These are phyloP conservation scores for Leavenworthia alabamica DNA, from an alignment of 345 rosid species.

Conservation along the genomic window DNA sequence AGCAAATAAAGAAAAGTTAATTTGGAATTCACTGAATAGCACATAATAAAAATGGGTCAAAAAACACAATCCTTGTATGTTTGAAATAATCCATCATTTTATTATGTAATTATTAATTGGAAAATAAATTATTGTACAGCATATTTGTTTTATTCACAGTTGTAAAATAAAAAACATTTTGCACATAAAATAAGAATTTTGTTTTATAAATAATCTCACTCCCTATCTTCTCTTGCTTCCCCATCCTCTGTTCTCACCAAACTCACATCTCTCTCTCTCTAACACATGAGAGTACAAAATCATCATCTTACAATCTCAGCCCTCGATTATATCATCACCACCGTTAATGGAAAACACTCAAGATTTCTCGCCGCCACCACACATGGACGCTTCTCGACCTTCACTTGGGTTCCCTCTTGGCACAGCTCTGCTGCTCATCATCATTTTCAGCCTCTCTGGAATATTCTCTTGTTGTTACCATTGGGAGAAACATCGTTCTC, in stretches of 20 bases:
- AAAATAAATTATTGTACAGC: conserved; percentile 26
- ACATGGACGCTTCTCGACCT: conserved; percentile 73
- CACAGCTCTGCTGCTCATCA: conserved; percentile 74
- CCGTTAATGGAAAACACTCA: conserved; percentile 58
- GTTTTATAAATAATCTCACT: conserved; percentile 34
- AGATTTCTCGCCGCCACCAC: conserved; percentile 65
- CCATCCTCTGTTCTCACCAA: conserved; percentile 14
- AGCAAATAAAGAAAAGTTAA: neutral
- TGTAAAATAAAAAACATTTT: conserved; percentile 1
- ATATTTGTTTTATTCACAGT: conserved; percentile 30
- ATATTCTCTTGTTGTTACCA: conserved; percentile 98
- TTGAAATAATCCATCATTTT: too few relatives aligned
- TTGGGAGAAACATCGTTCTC: conserved; percentile 87
- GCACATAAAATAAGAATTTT: neutral
- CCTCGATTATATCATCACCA: conserved; percentile 16
- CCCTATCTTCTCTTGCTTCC: neutral
- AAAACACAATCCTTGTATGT: too few relatives aligned
- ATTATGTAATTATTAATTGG: conserved; percentile 5
- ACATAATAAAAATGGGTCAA: neutral
- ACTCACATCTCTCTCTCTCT: neutral
- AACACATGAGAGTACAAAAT: conserved; percentile 14
- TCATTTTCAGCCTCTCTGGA: conserved; percentile 85
- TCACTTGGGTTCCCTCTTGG: conserved; percentile 93
- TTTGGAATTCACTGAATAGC: neutral
- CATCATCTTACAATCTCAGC: conserved; percentile 35